These are phyloP conservation scores for Calonectria naviculata DNA, from an alignment of 2,329 filamentous ascomycete species.

Conservation along the genomic window DNA sequence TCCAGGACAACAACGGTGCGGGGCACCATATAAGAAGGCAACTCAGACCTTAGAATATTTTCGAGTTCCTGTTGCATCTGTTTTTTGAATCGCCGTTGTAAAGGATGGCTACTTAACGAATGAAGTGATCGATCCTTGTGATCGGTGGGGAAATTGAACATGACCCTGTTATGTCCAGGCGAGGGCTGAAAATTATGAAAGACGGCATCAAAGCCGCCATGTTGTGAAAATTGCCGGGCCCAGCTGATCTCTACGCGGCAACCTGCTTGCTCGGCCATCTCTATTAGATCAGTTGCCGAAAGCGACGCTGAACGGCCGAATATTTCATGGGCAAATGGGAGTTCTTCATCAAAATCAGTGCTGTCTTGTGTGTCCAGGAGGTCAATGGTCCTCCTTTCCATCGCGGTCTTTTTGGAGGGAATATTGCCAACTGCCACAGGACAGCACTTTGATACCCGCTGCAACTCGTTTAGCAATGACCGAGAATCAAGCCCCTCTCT, in stretches of 20 bases:
- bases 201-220: slow-evolving; percentile 40
- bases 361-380: no score
- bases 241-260: slow-evolving; percentile 60
- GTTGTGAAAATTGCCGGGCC: slow-evolving; percentile 49
- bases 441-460: no score
- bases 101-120: slow-evolving; percentile 1
- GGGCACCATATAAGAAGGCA: slow-evolving; percentile 43
- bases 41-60: no score
- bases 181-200: slow-evolving; percentile 48
- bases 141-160: slow-evolving; percentile 39
- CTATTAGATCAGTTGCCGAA: slow-evolving; percentile 27
- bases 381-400: no score
- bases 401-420: no score
- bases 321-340: not conserved
- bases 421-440: no score
- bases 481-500: no score
- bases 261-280: slow-evolving; percentile 46
- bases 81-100: not conserved
- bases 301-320: slow-evolving; percentile 14
- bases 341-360: no score
- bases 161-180: not conserved
- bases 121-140: not conserved
- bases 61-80: not conserved
- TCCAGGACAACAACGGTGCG: slow-evolving; percentile 32
- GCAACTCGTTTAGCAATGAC: no score